Base-by-base conservation (phyloP, 2,329 filamentous ascomycete genomes). In the Xylaria polymorpha region DNA sequence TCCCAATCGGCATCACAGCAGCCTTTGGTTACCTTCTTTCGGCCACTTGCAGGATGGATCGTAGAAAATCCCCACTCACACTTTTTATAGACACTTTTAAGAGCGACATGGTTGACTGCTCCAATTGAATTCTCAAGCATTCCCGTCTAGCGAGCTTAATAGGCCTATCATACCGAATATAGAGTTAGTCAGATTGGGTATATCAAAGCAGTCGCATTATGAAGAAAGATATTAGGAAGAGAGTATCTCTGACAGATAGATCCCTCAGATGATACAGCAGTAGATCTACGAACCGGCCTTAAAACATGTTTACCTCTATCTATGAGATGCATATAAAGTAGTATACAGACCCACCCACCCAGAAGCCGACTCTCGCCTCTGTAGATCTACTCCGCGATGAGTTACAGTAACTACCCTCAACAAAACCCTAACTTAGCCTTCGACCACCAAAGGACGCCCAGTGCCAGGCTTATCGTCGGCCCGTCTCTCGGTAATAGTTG, bases 401-500 rank as follows among this genome's bases (percentile, higher is more conserved):
- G 43, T 61, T 63, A n/a, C n/a, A n/a, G n/a, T n/a, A 44, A 61
- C 64, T 14, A 25, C 50, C 25, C 41, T 53, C 41, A 32, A 39
- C 44, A 22, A 29, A 56, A 20, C 48, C 61, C 39, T 29, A n/a
- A 25, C 10, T 25, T 66, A 50, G 35, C 44, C 25, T 8, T 51
- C 44, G 53, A 22, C 63, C 32, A 55, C 15, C 51, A 55, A n/a
- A n/a, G 32, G 35, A 44, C 61, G 51, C 35, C 56, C 25, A 67
- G 35, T 37, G 48, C 66, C 66, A 51, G 66, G 62, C 57, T 64
- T 43, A 57, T 64, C 62, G 63, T 71, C 69, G 69, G 69, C 69
- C 69, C 69, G 69, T 66, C 62, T 68, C 37, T 71, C 69, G 69
- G 69, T 56, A 66, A 37, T 64, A 55, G 59, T 48, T 71, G 39